A percentile compares a stretch with the other conserved stretches of the same genome.
Evolutionary conservation across 1,284 basidiomycete species (phyloP).

Genomic region (Inonotus hispidus): DNA sequence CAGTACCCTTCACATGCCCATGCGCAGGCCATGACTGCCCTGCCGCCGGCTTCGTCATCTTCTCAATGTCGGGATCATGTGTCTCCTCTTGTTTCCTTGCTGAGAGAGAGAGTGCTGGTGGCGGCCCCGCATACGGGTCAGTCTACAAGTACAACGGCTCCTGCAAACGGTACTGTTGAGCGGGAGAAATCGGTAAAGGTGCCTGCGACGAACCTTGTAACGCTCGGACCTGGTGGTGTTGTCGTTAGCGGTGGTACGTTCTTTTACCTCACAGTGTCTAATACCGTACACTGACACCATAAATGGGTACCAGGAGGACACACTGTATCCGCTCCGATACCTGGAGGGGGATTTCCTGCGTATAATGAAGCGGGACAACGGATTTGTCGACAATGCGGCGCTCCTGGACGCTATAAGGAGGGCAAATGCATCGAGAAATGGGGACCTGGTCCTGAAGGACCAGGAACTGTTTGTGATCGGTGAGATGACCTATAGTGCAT

Average conservation of each 20-base stretch:
- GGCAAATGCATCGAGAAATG: slow-evolving; percentile 83
- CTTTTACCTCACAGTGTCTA: background rate
- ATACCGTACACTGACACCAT: background rate
- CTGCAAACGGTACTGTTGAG: background rate
- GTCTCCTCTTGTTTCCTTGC: no score
- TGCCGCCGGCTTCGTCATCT: background rate
- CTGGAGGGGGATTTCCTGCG: slow-evolving; percentile 39
- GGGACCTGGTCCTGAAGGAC: slow-evolving; percentile 78
- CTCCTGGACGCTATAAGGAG: slow-evolving; percentile 69
- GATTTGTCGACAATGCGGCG: slow-evolving; percentile 69
- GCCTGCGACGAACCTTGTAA: slow-evolving; percentile 15
- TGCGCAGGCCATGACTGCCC: slow-evolving; percentile 55
- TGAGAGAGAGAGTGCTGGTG: no score
- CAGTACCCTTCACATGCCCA: slow-evolving; percentile 63
- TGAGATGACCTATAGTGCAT: slow-evolving; percentile 29
- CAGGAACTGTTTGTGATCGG: slow-evolving; percentile 79
- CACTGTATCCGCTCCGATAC: slow-evolving; percentile 4
- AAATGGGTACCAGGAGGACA: background rate
- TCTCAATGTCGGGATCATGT: background rate
- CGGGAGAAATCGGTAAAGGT: background rate
- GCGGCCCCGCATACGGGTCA: background rate
- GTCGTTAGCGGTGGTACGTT: slow-evolving; percentile 17
- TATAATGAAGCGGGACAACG: slow-evolving; percentile 62
- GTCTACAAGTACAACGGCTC: background rate
- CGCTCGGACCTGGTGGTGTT: slow-evolving; percentile 17